These are phyloP conservation scores for Dactylis glomerata DNA, from an alignment of 176 grass and related monocot species.

Conservation along the genomic window DNA sequence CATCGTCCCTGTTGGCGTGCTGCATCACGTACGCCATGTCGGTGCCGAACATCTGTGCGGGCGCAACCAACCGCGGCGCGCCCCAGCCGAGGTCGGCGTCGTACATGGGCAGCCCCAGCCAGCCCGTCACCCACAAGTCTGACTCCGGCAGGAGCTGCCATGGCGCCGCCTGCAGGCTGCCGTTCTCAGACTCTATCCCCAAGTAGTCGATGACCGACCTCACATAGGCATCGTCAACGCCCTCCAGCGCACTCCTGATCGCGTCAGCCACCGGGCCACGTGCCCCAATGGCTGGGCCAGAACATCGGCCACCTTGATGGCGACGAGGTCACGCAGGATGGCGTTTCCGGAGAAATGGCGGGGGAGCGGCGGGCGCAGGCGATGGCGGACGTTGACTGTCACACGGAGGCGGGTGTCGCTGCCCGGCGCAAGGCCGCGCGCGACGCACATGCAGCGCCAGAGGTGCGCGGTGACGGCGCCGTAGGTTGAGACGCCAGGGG, in stretches of 20 bases:
- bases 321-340: too few relatives aligned
- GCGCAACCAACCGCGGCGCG: background rate
- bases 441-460: background rate
- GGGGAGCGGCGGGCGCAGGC: background rate
- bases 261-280: background rate
- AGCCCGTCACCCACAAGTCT: background rate
- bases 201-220: background rate
- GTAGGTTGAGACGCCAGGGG: background rate
- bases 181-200: background rate
- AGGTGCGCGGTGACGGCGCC: background rate
- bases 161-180: background rate
- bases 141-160: background rate
- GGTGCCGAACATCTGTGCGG: background rate
- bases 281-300: background rate
- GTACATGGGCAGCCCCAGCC: background rate
- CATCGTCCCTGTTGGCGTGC: background rate
- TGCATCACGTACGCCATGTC: background rate
- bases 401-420: background rate
- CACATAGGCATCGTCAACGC: background rate
- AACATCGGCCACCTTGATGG: background rate
- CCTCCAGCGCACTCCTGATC: background rate
- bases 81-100: background rate
- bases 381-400: background rate
- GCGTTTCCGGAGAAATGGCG: background rate
- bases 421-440: background rate